phyloP scores from a whole-genome alignment of 139 green algal genomes.

The Closterium sp. region DNA sequence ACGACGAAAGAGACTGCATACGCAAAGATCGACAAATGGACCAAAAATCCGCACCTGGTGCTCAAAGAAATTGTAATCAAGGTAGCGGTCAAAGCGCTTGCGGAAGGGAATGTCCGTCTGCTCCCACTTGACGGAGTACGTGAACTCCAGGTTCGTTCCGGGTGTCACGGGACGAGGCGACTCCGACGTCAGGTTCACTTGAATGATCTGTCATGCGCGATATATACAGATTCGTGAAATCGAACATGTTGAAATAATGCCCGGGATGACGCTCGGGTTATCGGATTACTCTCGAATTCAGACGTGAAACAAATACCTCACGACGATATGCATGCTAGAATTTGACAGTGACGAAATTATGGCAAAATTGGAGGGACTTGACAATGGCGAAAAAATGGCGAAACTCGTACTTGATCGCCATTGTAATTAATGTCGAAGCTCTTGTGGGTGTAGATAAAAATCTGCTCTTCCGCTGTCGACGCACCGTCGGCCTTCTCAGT shows the following conservation, averaged over 20 bases:
- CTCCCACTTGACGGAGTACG: conserved; percentile 82
- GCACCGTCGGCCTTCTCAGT: neutral
- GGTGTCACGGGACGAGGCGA: conserved; percentile 62
- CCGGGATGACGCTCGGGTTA: neutral
- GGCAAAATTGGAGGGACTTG: conserved; percentile 33
- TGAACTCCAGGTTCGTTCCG: conserved; percentile 78
- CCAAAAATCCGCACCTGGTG: conserved; percentile 68
- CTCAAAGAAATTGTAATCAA: conserved; percentile 98
- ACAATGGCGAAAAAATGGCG: neutral
- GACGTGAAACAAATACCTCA: neutral
- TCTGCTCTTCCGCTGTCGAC: conserved; percentile 44
- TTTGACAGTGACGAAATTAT: too few species aligned
- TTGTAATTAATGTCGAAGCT: conserved; percentile 93
- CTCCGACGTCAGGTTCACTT: conserved; percentile 91
- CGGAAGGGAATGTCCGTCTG: conserved; percentile 69
- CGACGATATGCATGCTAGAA: neutral
- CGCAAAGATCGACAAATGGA: neutral
- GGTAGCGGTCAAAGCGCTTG: conserved; percentile 92
- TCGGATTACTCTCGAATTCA: neutral
- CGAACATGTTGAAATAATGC: neutral
- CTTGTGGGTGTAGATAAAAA: conserved; percentile 92
- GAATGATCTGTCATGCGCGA: conserved; percentile 73
- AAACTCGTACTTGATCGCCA: conserved; percentile 66
- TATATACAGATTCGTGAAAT: neutral
- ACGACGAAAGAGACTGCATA: neutral